A percentile compares a stretch with the other conserved stretches of the same genome.
phyloP scores from a whole-genome alignment of 2,329 filamentous ascomycete species.

The Verticillium nonalfalfae region DNA sequence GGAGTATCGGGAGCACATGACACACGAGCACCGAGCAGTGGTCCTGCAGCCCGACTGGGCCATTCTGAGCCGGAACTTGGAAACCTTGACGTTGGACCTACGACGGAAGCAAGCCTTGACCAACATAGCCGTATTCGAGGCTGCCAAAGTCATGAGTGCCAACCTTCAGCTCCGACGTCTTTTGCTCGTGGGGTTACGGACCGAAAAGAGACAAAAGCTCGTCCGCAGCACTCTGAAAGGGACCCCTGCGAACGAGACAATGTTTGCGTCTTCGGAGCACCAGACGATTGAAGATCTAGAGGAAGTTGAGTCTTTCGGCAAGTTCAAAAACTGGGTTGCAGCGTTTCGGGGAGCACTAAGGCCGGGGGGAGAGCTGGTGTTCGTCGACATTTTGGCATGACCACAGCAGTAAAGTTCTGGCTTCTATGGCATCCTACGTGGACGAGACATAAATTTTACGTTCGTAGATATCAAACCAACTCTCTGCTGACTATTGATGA shows the following conservation, averaged over 20 bases:
- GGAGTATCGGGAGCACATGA: background rate
- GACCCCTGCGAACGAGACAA: background rate
- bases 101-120: background rate
- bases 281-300: background rate
- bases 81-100: background rate
- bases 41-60: background rate
- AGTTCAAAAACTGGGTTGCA: constrained; percentile 8
- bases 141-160: background rate
- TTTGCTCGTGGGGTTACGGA: constrained; percentile 4
- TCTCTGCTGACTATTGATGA: no score
- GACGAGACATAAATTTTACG: no score
- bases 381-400: constrained; percentile 1
- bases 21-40: background rate
- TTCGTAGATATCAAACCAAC: no score
- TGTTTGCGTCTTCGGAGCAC: background rate
- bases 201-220: background rate
- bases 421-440: no score
- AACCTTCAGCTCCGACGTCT: background rate
- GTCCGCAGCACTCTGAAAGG: background rate
- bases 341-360: constrained; percentile 6
- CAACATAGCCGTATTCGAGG: background rate
- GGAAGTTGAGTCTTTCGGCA: constrained; percentile 2
- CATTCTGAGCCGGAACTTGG: background rate
- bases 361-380: constrained; percentile 5
- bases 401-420: no score